A percentile compares a stretch with the other conserved stretches of the same genome.
phyloP scores from a whole-genome alignment of 2,329 filamentous ascomycete genomes.

The Elsinoe necatrix region DNA sequence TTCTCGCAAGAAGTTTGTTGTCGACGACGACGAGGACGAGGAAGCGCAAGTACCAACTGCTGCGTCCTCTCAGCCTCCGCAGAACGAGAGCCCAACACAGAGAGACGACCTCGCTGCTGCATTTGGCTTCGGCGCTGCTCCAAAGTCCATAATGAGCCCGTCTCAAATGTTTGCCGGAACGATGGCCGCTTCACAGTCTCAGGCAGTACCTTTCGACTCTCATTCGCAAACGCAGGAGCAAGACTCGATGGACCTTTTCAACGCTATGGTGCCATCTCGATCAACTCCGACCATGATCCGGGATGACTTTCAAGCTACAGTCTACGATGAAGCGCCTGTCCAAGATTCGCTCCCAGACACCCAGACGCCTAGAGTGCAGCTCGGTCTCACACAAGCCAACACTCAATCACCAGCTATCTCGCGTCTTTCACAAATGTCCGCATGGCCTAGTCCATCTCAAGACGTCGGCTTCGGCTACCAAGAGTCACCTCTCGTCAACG shows the following conservation, averaged over 20 bases:
- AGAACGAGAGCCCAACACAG: conserved; percentile 25
- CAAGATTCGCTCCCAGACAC: conserved; percentile 19
- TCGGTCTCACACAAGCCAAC: not conserved
- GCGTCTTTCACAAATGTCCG: conserved; percentile 50
- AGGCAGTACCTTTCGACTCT: conserved; percentile 29
- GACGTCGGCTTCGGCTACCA: conserved; percentile 63
- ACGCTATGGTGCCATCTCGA: conserved; percentile 19
- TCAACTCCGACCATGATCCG: conserved; percentile 27
- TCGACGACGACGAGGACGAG: conserved; percentile 28
- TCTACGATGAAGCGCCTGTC: conserved; percentile 22
- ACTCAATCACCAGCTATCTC: conserved; percentile 30
- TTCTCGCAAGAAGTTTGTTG: conserved; percentile 26
- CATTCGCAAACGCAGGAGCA: conserved; percentile 32
- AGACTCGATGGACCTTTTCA: conserved; percentile 38
- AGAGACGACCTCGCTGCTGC: conserved; percentile 25
- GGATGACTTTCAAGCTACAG: conserved; percentile 31
- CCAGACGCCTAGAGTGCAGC: conserved; percentile 20
- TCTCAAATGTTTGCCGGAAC: conserved; percentile 89
- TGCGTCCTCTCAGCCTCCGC: not conserved
- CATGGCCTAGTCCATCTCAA: conserved; percentile 68
- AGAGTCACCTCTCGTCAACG: conserved; percentile 19
- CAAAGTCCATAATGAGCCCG: conserved; percentile 52
- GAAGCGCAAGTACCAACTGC: not conserved
- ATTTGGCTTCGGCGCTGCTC: conserved; percentile 31
- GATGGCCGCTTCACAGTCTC: conserved; percentile 54